Evolutionary conservation across 495 filamentous ascomycete genomes (phyloP), one percentile per base, ranked within the genome.

Genomic region (Xylaria venustula): DNA sequence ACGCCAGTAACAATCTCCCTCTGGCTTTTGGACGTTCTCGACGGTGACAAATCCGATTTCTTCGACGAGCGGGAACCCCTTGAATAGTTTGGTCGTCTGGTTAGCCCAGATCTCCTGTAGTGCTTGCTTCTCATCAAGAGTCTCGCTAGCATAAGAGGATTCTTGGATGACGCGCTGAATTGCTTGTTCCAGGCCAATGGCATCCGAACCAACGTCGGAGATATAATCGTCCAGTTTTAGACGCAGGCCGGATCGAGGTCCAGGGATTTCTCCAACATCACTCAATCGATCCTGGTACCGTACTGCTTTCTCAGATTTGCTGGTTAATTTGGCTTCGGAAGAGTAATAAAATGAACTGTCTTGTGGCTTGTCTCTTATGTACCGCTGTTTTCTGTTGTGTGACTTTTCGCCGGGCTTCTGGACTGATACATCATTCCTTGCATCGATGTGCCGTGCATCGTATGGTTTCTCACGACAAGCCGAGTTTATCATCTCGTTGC

Each of bases 1-100:
- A n/a, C 58, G 46, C 63, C 63, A 65, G 59, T 65, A 65, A 26
- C 63, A 65, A 45, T 61, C 58, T 17, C 58, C 63, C 1, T 17
- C 5, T 7, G 54, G 51, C 4, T 15, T 49, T 14, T 20, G 20
- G 36, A 44, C 5, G 52, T 65, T 65, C 15, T 6, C 6, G 19
- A 44, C 17, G 5, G 40, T 17, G 15, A 58, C 34, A 41, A 65
- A 62, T 20, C 23, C 50, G 46, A 65, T 37, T 7, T 57, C 26
- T 47, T 65, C 63, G 45, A 65, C 46, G 1, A 65, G 50, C 22
- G 63, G 63, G 14, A 65, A 51, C 25, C 63, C 63, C 8, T 46
- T 62, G 52, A 51, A 40, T 28, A 65, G 15, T 22, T 19, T 22
- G 20, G 20, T 44, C 22, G 3, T 2, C 17, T 48, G 6, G 12